Evolutionary conservation across 331 rosid genomes (phyloP).

Genomic region (Malus hybrid): DNA sequence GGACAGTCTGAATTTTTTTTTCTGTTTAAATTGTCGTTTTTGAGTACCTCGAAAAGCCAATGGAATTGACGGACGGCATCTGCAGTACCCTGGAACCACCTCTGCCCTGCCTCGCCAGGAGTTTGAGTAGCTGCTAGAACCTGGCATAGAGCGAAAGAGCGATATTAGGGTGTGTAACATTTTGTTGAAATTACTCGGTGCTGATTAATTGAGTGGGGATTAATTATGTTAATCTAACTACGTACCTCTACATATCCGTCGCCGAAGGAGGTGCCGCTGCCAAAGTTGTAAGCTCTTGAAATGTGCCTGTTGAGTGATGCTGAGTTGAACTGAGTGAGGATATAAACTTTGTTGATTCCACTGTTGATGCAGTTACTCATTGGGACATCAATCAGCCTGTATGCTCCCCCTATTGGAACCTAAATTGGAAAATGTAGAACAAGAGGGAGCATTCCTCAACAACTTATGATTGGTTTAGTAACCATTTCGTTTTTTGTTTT

Average conservation of each 20-base stretch:
- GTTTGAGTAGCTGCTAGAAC: conserved; percentile 99
- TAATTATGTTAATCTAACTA: too few species aligned
- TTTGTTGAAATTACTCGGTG: not conserved
- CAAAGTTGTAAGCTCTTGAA: conserved; percentile 82
- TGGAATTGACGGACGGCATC: conserved; percentile 95
- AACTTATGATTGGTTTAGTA: too few species aligned
- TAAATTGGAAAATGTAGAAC: conserved; percentile 5
- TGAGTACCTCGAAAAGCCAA: conserved; percentile 84
- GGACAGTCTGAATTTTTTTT: not conserved
- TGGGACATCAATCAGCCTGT: conserved; percentile 89
- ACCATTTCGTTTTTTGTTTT: too few species aligned
- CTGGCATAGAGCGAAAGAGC: conserved; percentile 26
- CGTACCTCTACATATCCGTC: conserved; percentile 81
- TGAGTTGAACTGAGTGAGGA: conserved; percentile 91
- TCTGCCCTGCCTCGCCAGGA: conserved; percentile 77
- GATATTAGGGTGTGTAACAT: not conserved
- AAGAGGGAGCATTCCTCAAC: not conserved
- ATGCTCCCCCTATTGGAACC: conserved; percentile 95
- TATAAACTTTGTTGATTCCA: conserved; percentile 93
- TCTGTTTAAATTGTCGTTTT: not conserved
- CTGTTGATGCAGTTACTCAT: conserved; percentile 98
- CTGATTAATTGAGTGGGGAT: too few species aligned
- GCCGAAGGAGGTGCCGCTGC: conserved; percentile 61
- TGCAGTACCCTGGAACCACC: conserved; percentile 96
- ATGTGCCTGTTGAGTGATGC: conserved; percentile 91